A percentile compares a stretch with the other conserved stretches of the same genome.
Evolutionary conservation across 2,329 filamentous ascomycete species (phyloP).

Genomic region (Claviceps monticola): DNA sequence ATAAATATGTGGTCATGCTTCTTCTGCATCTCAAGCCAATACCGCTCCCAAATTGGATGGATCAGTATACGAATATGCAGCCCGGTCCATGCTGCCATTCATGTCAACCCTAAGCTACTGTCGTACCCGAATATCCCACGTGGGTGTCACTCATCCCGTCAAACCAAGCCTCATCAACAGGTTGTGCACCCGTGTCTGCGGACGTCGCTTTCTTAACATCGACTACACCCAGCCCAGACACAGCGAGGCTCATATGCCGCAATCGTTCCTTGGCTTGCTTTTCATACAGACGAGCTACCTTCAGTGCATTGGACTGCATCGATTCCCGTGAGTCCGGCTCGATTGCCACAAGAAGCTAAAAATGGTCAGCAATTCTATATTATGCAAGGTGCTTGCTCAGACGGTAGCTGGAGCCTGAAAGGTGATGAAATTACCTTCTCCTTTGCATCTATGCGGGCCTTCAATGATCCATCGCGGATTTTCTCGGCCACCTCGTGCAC

Average conservation of each 20-base stretch:
- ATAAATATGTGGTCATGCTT: not conserved
- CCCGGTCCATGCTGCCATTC: not conserved
- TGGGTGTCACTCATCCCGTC: constrained; percentile 12
- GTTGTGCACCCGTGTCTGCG: constrained; percentile 4
- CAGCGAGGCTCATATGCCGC: constrained; percentile 60
- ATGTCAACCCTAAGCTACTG: constrained; percentile 6
- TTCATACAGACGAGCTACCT: constrained; percentile 57
- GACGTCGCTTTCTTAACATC: constrained; percentile 11
- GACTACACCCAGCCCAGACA: constrained; percentile 58
- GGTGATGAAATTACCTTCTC: constrained; percentile 40
- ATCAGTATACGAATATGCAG: not conserved
- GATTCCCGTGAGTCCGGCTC: constrained; percentile 50
- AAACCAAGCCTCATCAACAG: constrained; percentile 21
- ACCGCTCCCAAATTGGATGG: not conserved
- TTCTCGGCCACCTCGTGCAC: constrained; percentile 64
- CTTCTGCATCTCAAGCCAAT: not conserved
- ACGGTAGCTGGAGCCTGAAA: not conserved
- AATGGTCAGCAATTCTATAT: not conserved
- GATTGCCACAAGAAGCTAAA: constrained; percentile 57
- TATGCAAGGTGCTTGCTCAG: too few species aligned
- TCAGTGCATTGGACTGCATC: constrained; percentile 57
- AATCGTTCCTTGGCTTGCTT: constrained; percentile 63
- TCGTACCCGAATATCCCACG: not conserved
- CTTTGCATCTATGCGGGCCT: constrained; percentile 74
- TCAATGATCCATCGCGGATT: constrained; percentile 58